These are phyloP conservation scores for Apiospora aurea DNA, from an alignment of 2,329 filamentous ascomycete genomes.

Conservation along the genomic window DNA sequence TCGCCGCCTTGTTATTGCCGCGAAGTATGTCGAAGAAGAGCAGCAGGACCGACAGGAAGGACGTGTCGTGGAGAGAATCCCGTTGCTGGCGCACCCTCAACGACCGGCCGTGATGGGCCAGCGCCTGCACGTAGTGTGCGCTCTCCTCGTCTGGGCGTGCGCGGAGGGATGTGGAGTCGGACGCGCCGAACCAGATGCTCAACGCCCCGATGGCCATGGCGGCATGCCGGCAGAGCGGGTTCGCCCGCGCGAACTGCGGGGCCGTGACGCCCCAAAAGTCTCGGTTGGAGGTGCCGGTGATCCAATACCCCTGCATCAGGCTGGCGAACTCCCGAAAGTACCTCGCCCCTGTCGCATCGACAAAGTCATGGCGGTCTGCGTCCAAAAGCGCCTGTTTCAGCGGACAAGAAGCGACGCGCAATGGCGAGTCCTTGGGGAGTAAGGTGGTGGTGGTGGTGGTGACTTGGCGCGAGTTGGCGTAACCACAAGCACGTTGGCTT, in stretches of 20 bases:
- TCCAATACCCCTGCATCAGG: conserved; percentile 41
- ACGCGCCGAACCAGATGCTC: conserved; percentile 35
- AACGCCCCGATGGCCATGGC: conserved; percentile 44
- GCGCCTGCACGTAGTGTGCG: conserved; percentile 42
- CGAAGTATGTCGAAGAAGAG: conserved; percentile 43
- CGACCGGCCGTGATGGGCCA: conserved; percentile 45
- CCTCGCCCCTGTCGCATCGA: conserved; percentile 25
- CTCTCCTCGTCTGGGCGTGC: conserved; percentile 24
- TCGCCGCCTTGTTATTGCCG: conserved; percentile 40
- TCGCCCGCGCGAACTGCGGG: conserved; percentile 41
- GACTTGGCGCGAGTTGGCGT: conserved; percentile 12
- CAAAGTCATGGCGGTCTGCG: conserved; percentile 31
- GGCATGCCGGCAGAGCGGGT: conserved; percentile 39
- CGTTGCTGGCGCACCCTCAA: conserved; percentile 41
- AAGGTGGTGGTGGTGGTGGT: conserved; percentile 27
- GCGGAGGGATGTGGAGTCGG: conserved; percentile 25
- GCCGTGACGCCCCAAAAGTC: conserved; percentile 41
- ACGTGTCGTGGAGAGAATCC: conserved; percentile 38
- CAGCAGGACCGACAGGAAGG: conserved; percentile 43
- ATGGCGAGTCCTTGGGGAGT: neutral
- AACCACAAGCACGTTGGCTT: conserved; percentile 28
- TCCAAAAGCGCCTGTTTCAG: conserved; percentile 30
- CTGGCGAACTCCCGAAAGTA: conserved; percentile 44
- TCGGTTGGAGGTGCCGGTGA: conserved; percentile 34
- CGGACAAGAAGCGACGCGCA: conserved; percentile 36